Percentiles rank a stretch among this genome's conserved stretches.
Evolutionary conservation across 2,329 filamentous ascomycete genomes (phyloP).

Genomic region (Pseudogymnoascus sp.): DNA sequence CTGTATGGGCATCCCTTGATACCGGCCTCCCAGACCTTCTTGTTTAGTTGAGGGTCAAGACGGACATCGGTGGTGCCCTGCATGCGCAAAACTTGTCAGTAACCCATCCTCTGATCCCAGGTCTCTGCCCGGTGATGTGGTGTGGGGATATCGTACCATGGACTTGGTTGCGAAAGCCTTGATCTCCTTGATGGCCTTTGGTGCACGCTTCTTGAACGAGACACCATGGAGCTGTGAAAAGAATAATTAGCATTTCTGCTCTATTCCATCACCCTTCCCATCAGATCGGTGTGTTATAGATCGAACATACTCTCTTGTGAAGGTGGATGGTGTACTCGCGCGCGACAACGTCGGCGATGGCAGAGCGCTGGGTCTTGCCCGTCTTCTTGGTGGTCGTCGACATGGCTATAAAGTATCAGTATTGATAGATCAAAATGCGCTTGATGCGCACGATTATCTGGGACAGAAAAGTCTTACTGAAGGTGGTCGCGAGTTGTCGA

Average conservation of each 20-base stretch:
- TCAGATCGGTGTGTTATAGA: slow-evolving; percentile 30
- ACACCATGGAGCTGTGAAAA: slow-evolving; percentile 79
- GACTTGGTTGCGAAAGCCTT: slow-evolving; percentile 84
- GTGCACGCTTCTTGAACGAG: slow-evolving; percentile 99
- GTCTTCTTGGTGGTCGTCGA: slow-evolving; percentile 56
- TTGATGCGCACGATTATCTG: not conserved
- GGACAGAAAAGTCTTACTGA: slow-evolving; percentile 19
- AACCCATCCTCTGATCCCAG: slow-evolving; percentile 9
- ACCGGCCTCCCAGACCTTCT: slow-evolving; percentile 99
- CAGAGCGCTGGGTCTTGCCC: slow-evolving; percentile 73
- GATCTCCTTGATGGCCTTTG: slow-evolving; percentile 99
- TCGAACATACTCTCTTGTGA: slow-evolving; percentile 89
- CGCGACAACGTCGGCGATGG: slow-evolving; percentile 97
- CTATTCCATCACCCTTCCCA: slow-evolving; percentile 6
- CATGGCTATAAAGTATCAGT: slow-evolving; percentile 45
- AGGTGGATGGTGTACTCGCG: slow-evolving; percentile 99
- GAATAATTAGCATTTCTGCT: slow-evolving; percentile 39
- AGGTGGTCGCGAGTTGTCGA: slow-evolving; percentile 21
- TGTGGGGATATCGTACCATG: slow-evolving; percentile 64
- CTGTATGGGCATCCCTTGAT: slow-evolving; percentile 98
- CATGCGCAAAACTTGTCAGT: slow-evolving; percentile 19
- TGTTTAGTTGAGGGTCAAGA: slow-evolving; percentile 97
- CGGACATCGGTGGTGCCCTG: slow-evolving; percentile 96
- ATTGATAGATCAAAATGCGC: not conserved
- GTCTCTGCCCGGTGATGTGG: not conserved